phyloP scores from a whole-genome alignment of 1,284 basidiomycete species.

The Ustilago lituana region DNA sequence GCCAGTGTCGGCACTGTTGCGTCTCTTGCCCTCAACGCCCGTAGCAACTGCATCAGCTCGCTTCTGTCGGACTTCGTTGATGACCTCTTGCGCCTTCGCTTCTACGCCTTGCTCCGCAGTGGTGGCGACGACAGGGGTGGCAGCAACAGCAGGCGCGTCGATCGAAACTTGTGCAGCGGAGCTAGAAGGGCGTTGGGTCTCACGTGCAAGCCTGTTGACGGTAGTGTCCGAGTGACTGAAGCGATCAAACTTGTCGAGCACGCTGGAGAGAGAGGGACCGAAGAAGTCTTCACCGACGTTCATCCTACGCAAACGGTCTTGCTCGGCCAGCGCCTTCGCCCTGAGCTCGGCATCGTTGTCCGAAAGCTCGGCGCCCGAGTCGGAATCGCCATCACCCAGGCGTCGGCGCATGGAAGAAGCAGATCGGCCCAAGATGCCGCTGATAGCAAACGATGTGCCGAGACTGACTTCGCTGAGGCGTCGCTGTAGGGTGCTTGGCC shows the following conservation, averaged over 20 bases:
- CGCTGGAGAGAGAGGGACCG: conserved; percentile 44
- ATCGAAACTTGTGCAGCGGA: neutral
- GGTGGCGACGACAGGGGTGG: neutral
- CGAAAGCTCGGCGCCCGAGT: conserved; percentile 39
- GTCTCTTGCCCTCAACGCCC: conserved; percentile 22
- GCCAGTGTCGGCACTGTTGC: conserved; percentile 43
- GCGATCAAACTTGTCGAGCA: conserved; percentile 55
- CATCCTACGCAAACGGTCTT: conserved; percentile 59
- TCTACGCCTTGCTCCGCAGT: neutral
- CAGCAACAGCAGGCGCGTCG: neutral
- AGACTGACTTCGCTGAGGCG: conserved; percentile 56
- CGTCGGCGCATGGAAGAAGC: conserved; percentile 10
- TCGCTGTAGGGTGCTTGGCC: conserved; percentile 41
- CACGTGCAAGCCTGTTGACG: conserved; percentile 29
- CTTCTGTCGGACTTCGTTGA: conserved; percentile 53
- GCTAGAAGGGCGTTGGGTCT: conserved; percentile 1
- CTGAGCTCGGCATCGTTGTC: conserved; percentile 56
- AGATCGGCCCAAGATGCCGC: conserved; percentile 42
- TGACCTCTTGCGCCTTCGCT: conserved; percentile 39
- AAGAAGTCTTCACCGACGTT: conserved; percentile 65
- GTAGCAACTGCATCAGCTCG: conserved; percentile 33
- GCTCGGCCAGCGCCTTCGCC: conserved; percentile 51
- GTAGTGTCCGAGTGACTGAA: conserved; percentile 42
- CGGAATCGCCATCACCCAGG: conserved; percentile 45
- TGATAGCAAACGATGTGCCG: conserved; percentile 56